phyloP scores from a whole-genome alignment of 176 grass and related monocot genomes.

The Cocos nucifera region DNA sequence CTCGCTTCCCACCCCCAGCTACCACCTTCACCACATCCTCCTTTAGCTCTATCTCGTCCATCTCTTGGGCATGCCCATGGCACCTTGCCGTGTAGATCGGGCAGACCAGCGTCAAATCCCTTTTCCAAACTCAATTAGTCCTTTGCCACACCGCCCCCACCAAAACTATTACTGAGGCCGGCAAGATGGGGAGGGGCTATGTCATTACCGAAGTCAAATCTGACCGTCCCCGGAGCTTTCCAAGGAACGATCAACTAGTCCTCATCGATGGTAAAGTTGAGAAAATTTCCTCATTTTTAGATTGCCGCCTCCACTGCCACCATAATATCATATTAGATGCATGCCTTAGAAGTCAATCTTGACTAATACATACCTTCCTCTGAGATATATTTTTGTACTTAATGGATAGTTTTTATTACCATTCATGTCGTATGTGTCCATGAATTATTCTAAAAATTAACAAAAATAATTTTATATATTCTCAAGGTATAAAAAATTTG shows the following conservation, averaged over 20 bases:
- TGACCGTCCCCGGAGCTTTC: not conserved
- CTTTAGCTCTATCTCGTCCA: conserved; percentile 49
- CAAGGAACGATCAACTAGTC: conserved; percentile 56
- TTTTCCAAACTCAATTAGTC: conserved; percentile 56
- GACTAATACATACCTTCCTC: too few species aligned
- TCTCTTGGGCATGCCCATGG: conserved; percentile 88
- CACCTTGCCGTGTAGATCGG: conserved; percentile 71
- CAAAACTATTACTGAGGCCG: not conserved
- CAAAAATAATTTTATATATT: too few species aligned
- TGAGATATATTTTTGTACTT: too few species aligned
- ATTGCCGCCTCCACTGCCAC: not conserved
- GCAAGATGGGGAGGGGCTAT: not conserved
- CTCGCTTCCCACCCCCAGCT: conserved; percentile 25
- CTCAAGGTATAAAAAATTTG: too few species aligned
- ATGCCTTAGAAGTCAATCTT: too few species aligned
- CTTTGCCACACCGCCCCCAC: not conserved
- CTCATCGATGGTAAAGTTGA: conserved; percentile 40
- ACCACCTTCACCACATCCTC: conserved; percentile 18
- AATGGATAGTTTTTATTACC: too few species aligned
- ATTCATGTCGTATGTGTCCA: too few species aligned
- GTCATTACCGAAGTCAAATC: too few species aligned
- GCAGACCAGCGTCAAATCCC: conserved; percentile 75
- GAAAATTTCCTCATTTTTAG: conserved; percentile 69
- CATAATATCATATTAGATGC: too few species aligned
- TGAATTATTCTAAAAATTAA: too few species aligned